Conservation (phyloP, 495 filamentous ascomycete genomes). For the Annulohypoxylon maeteangense region DNA sequence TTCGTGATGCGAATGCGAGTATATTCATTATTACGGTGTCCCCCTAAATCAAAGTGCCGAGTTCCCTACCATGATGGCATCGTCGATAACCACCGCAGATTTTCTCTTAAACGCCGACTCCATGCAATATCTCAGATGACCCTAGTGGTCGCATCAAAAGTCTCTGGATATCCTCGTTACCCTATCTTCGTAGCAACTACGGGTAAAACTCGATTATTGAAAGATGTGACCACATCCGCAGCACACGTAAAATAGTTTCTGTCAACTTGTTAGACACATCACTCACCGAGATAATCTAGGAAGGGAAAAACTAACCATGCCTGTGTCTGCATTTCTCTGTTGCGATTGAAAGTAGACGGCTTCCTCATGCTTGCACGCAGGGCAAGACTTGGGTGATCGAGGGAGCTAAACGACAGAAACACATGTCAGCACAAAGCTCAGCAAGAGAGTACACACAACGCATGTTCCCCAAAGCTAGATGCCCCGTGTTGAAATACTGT, state of each 20-base stretch:
- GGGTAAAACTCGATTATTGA: conserved; percentile 54
- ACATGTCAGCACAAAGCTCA: conserved; percentile 61
- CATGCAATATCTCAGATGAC: conserved; percentile 36
- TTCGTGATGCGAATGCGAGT: conserved; percentile 7
- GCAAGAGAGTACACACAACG: conserved; percentile 32
- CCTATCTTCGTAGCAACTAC: not conserved
- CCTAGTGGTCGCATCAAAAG: conserved; percentile 28
- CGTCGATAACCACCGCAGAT: conserved; percentile 5
- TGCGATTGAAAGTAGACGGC: conserved; percentile 99
- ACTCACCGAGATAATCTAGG: not conserved
- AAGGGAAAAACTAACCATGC: conserved; percentile 78
- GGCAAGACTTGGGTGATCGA: conserved; percentile 82
- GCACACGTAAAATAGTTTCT: conserved; percentile 99
- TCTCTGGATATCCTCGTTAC: conserved; percentile 37
- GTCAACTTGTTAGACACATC: conserved; percentile 41
- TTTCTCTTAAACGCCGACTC: conserved; percentile 41
- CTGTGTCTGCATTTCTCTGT: conserved; percentile 93
- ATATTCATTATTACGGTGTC: conserved; percentile 4
- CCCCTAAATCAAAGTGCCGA: conserved; percentile 10
- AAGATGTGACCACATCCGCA: conserved; percentile 91
- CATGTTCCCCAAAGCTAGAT: conserved; percentile 30
- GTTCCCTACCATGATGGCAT: not conserved
- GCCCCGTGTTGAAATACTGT: conserved; percentile 16
- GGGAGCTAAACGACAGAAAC: conserved; percentile 73
- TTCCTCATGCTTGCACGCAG: conserved; percentile 83